Conservation (phyloP, 305 asterid species). For the Coffea humblotiana region DNA sequence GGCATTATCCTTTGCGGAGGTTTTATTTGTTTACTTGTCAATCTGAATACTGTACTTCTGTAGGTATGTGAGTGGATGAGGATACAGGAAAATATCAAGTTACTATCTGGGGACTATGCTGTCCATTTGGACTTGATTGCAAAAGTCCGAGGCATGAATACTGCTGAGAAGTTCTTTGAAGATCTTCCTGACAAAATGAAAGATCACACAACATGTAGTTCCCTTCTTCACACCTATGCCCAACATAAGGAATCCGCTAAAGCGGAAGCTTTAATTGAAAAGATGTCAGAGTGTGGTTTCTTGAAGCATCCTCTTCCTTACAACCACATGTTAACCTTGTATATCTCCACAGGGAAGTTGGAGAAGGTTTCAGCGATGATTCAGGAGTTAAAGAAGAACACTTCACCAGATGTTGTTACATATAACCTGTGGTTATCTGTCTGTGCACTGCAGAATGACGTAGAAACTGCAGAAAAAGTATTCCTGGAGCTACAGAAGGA, state of each 20-base stretch:
- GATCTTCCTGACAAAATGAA: conserved; percentile 78
- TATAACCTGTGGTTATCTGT: conserved; percentile 74
- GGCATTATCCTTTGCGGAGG: neutral
- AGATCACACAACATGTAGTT: conserved; percentile 66
- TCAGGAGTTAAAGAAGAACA: conserved; percentile 57
- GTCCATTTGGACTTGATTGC: conserved; percentile 86
- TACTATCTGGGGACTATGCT: conserved; percentile 82
- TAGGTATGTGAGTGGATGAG: conserved; percentile 94
- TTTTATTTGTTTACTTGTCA: neutral
- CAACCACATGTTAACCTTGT: conserved; percentile 79
- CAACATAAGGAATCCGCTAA: conserved; percentile 53
- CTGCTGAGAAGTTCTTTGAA: conserved; percentile 78
- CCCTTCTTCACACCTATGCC: conserved; percentile 88
- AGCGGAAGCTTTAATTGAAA: conserved; percentile 78
- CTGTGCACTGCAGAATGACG: conserved; percentile 58
- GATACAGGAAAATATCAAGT: conserved; percentile 67
- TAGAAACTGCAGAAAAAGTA: conserved; percentile 68
- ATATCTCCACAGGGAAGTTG: conserved; percentile 57
- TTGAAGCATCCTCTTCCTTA: conserved; percentile 68
- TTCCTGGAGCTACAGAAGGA: conserved; percentile 56
- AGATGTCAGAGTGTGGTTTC: conserved; percentile 75
- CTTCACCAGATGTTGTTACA: conserved; percentile 77
- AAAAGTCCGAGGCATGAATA: conserved; percentile 71
- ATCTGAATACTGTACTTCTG: conserved; percentile 1
- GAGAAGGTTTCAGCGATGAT: conserved; percentile 59